Base-by-base conservation (phyloP, 495 filamentous ascomycete genomes). In the Hypoxylon subgilvum region DNA sequence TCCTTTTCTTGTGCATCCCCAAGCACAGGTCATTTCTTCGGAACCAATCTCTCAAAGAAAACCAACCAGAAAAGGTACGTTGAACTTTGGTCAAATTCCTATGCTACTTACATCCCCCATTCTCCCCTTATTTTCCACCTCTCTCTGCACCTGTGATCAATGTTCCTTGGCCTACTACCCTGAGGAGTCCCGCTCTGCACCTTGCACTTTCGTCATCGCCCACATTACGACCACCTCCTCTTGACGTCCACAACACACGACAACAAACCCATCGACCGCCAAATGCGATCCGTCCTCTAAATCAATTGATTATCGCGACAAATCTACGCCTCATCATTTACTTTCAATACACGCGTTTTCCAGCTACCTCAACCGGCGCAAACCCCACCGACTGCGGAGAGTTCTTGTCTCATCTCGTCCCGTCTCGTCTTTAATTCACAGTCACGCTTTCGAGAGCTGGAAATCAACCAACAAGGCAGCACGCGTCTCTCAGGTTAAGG, bases 1-100 rank as follows among this genome's bases (percentile, higher is more conserved):
- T 49, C 48, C 34, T 48, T 51, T 52, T 53, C 74, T 74, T 74
- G 70, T 75, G 68, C 69, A 73, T 67, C 74, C 61, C 61, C 51
- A 60, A 48, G 50, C 61, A 63, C 63, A 56, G 19, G 40, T 52
- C 45, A 49, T 57, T 61, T 41, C 42, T 50, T 58, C 25, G 30
- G 36, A 30, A 57, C 19, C 39, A 31, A 40, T 52, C 42, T 14
- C n/a, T n/a, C n/a, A n/a, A n/a, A 47, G 28, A 6, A 34, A 19
- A 57, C 31, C 36, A 52, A 44, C 8, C 27, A 28, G 14, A 36
- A 16, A 59, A 59, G 55, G 61, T 65, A 65, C 19, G 61, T 65
- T 23, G 13, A 31, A 19, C 22, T 9, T 22, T 44, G 17, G n/a
- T 32, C 22, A 14, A 23, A 13, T 53, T 44, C 16, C n/a, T n/a